Percentiles rank a stretch among this genome's conserved stretches.
Conservation (phyloP, 225 moss, liverwort and hornwort genomes). For the Physcomitrium patens region DNA sequence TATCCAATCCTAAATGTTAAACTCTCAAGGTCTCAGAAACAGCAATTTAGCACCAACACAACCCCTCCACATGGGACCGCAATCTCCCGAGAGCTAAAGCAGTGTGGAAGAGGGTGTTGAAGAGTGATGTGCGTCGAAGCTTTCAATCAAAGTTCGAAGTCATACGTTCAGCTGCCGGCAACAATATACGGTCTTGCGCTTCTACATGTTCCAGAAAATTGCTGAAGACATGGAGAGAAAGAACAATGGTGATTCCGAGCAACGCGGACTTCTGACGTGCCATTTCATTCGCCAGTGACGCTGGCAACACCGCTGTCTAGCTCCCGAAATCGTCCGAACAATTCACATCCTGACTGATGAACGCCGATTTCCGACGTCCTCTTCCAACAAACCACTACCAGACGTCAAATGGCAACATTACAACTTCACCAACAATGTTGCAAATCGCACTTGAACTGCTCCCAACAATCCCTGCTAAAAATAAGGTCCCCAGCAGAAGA, state of each 20-base stretch:
- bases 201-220: neutral
- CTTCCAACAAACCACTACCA: no score
- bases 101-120: neutral
- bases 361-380: no score
- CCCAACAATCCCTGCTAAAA: no score
- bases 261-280: neutral
- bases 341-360: no score
- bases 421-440: no score
- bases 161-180: neutral
- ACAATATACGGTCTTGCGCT: fast-evolving
- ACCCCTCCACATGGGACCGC: neutral
- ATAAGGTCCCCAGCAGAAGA: no score
- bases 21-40: neutral
- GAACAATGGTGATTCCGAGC: constrained; percentile 4
- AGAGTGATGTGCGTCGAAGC: neutral
- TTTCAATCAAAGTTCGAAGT: neutral
- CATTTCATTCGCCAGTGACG: neutral
- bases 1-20: no score
- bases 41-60: neutral
- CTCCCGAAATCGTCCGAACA: no score
- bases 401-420: no score
- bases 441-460: no score
- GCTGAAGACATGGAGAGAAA: constrained; percentile 9
- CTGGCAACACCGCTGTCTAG: no score
- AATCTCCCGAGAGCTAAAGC: neutral